Conservation (phyloP, 2,329 filamentous ascomycete genomes). For the Phialophora macrospora region DNA sequence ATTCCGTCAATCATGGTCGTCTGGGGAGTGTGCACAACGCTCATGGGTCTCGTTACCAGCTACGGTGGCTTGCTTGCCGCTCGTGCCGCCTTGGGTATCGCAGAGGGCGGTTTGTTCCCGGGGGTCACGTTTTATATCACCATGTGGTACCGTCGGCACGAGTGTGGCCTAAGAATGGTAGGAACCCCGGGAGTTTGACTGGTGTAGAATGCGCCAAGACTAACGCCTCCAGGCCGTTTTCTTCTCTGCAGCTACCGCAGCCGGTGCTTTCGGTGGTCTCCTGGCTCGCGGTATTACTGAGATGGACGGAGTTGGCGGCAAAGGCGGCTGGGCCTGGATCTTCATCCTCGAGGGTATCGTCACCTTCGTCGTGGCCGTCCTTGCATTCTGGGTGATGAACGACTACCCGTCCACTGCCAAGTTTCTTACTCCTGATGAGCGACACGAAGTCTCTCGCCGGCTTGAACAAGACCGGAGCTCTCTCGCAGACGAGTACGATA, state of each 20-base stretch:
- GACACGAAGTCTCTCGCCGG: conserved; percentile 45
- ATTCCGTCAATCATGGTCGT: conserved; percentile 39
- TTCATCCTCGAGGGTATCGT: conserved; percentile 53
- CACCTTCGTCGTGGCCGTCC: conserved; percentile 49
- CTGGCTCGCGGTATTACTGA: conserved; percentile 50
- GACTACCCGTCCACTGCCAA: conserved; percentile 56
- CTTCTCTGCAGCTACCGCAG: conserved; percentile 33
- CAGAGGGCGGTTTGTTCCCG: conserved; percentile 46
- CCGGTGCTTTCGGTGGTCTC: conserved; percentile 39
- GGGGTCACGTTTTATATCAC: conserved; percentile 40
- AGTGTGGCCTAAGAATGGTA: conserved; percentile 32
- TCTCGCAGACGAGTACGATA: conserved; percentile 49
- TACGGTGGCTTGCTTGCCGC: conserved; percentile 26
- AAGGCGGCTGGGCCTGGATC: conserved; percentile 51
- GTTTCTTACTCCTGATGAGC: conserved; percentile 55
- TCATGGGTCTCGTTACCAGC: conserved; percentile 55
- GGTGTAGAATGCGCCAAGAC: not conserved
- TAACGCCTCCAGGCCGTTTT: conserved; percentile 23
- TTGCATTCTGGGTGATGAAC: conserved; percentile 55
- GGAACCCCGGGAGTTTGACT: not conserved
- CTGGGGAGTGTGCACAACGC: conserved; percentile 56
- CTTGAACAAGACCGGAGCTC: conserved; percentile 51
- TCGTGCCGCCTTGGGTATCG: conserved; percentile 51
- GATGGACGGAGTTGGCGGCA: conserved; percentile 50
- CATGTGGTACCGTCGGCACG: conserved; percentile 30